Percentiles rank a stretch among this genome's conserved stretches.
These are phyloP conservation scores for Aspergillus eucalypticola DNA, from an alignment of 2,329 filamentous ascomycete genomes.

Conservation along the genomic window DNA sequence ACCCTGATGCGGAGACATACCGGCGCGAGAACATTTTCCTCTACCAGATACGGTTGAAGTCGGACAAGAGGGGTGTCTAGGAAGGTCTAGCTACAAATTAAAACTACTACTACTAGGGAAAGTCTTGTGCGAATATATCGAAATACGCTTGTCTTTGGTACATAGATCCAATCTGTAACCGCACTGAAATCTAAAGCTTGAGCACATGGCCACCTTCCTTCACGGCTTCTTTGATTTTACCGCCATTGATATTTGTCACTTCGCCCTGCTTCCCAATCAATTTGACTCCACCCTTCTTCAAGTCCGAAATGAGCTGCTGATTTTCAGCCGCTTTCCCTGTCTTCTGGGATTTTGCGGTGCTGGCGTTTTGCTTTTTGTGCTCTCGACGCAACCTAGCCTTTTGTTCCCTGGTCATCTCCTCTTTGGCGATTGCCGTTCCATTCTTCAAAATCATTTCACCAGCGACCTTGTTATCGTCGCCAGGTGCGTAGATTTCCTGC, in stretches of 20 bases:
- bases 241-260: slow-evolving; percentile 79
- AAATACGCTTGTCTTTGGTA: too few relatives aligned
- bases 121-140: not conserved
- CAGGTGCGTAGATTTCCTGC: slow-evolving; percentile 89
- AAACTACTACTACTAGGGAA: not conserved
- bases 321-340: slow-evolving; percentile 47
- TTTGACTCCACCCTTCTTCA: slow-evolving; percentile 85
- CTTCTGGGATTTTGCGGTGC: slow-evolving; percentile 50
- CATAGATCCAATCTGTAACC: not conserved
- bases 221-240: slow-evolving; percentile 56
- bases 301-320: slow-evolving; percentile 62
- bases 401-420: slow-evolving; percentile 87
- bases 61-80: slow-evolving; percentile 9
- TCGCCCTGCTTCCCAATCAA: slow-evolving; percentile 89
- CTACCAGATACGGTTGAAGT: slow-evolving; percentile 36
- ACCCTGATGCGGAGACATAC: slow-evolving; percentile 41
- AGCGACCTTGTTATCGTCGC: slow-evolving; percentile 61
- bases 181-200: slow-evolving; percentile 33
- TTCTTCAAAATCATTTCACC: slow-evolving; percentile 76
- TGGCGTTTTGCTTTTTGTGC: slow-evolving; percentile 77
- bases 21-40: slow-evolving; percentile 43
- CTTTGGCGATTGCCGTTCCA: slow-evolving; percentile 73
- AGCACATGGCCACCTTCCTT: slow-evolving; percentile 34
- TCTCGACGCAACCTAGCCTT: slow-evolving; percentile 73
- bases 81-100: slow-evolving; percentile 1